Base-by-base conservation (phyloP, 345 rosid genomes). In the Populus deltoides region DNA sequence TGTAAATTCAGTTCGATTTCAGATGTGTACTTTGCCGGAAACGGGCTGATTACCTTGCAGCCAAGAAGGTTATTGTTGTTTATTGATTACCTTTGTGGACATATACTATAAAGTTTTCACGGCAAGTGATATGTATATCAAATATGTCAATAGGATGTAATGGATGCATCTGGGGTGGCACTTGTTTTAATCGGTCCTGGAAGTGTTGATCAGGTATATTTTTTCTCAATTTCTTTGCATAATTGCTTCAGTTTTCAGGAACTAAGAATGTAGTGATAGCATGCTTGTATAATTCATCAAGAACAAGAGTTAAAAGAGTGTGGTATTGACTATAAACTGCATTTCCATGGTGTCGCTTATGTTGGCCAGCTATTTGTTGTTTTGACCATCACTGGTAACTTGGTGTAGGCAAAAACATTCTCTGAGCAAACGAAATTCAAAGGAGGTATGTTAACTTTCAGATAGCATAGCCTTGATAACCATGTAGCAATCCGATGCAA, bases 121-220 rank as follows among this genome's bases (percentile, higher is more conserved):
- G 11, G 47, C 47, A 43, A 43, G 12, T 43, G 12, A 43, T 8
- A 3, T 43, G 11, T 0, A 43, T 8, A 43, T 43, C 47, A 8
- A 43, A 68, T 78, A 1, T 71, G 33, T 74, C 80, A 59, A 74
- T 86, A 93, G 99, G 96, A 87, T 81, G 78, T 83, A 72, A 90
- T 93, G 94, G 96, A 93, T 83, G 90, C 90, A 79, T 82, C 94
- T 75, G 94, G 94, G 35, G 98, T 87, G 69, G 77, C 92, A 49
- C 93, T 93, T 77, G 87, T 90, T 85, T 77, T 95, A 38, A 90
- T 95, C 63, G 99, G 98, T 80, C 94, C 97, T 1, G 99, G 98
- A 10, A 92, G 88, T 67, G 79, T 93, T 81, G 91, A 92, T 33
- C 99, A 95, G 94, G 97, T 91, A 84, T 74, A 10, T 74, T 20